Base-by-base conservation (phyloP, 2,329 filamentous ascomycete species). In the Pyricularia grisea region DNA sequence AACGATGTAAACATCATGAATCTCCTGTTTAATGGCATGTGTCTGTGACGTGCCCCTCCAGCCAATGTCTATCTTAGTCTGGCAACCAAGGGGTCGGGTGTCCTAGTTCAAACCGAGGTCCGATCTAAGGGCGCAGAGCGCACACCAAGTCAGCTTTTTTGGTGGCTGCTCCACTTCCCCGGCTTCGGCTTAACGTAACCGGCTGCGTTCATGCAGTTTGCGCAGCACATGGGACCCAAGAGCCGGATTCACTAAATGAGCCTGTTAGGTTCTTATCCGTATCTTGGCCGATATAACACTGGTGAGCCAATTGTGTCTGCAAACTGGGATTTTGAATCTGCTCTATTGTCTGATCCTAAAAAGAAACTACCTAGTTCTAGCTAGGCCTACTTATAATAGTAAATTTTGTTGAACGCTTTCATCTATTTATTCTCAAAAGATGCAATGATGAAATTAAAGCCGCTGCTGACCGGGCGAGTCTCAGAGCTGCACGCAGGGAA, bases 21-120 rank as follows among this genome's bases (percentile, higher is more conserved):
- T 30, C 60, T 63, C 12, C 10, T 27, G 2, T 28, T 27, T 63
- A 61, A 33, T 63, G 60, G 60, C 60, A 63, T 63, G 60, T 63
- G 60, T 63, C 60, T 63, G 60, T 63, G 60, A 63, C 60, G 27
- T 63, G 60, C 60, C 60, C 60, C 60, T 63, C 60, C 10, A 55
- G 42, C 42, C 42, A 55, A 55, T 55, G 42, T 55, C 42, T 55
- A 55, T 55, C 42, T 55, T 27, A 28, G 58, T 25, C 23, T 36
- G 25, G 65, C 65, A n/a, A 6, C 65, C 55, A 27, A 64, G 17
- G 28, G 50, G 25, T n/a, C 67, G n/a, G 17, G 67, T 23, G 50
- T 63, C 12, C 66, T 66, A 36, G 60, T 63, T 63, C 60, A 63
- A 63, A 63, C 60, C 60, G 60, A 63, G 60, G 60, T 63, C 60